Evolutionary conservation across 176 grass and related monocot genomes (phyloP).

Genomic region (Stipa capillata): DNA sequence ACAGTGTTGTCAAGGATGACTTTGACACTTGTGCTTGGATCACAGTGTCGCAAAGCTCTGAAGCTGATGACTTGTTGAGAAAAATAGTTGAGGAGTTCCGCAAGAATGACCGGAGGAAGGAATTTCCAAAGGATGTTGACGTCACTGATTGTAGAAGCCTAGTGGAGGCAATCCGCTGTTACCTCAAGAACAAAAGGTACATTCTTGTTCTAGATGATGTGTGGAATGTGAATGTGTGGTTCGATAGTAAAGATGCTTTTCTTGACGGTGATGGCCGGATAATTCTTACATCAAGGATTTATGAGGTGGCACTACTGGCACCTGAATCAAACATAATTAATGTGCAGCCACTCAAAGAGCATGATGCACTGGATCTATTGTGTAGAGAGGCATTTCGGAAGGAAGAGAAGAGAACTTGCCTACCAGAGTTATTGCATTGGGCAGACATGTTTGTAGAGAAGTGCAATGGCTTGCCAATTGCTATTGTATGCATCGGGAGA

Average conservation of each 20-base stretch:
- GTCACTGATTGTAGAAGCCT: not conserved
- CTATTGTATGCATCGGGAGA: slow-evolving; percentile 20
- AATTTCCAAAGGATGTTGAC: not conserved
- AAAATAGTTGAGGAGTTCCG: not conserved
- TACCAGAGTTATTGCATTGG: not conserved
- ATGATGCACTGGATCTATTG: slow-evolving; percentile 12
- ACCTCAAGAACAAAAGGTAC: not conserved
- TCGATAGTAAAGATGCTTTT: slow-evolving; percentile 8
- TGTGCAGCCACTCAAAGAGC: slow-evolving; percentile 1
- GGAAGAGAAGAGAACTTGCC: not conserved
- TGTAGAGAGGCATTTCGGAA: slow-evolving; percentile 16
- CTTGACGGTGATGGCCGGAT: not conserved
- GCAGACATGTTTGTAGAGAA: not conserved
- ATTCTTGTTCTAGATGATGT: slow-evolving; percentile 12
- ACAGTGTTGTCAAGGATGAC: not conserved
- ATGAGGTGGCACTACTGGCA: not conserved
- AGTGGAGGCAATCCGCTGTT: not conserved
- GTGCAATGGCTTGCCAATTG: slow-evolving; percentile 28
- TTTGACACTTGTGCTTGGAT: slow-evolving; percentile 16
- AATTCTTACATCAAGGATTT: slow-evolving; percentile 1
- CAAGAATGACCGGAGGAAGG: not conserved
- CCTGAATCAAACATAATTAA: not conserved
- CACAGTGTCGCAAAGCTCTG: not conserved
- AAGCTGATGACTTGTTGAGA: not conserved
- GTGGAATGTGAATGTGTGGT: slow-evolving; percentile 1